Conservation (phyloP, 2,329 filamentous ascomycete species). For the Periconia macrospinosa region DNA sequence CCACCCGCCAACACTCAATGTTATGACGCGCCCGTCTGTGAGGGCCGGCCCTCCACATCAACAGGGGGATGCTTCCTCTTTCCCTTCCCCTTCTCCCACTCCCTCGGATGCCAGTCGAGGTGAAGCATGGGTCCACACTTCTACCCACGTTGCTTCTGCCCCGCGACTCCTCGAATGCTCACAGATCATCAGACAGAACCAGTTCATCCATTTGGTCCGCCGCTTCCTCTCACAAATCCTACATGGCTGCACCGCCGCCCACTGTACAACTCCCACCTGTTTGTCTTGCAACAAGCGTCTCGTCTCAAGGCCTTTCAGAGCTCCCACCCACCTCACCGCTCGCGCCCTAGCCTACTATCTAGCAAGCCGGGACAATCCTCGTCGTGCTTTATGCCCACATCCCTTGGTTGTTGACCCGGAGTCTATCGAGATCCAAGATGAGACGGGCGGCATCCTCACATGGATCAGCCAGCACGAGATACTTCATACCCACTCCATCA, state of each 20-base stretch:
- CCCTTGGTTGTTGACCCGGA: slow-evolving; percentile 37
- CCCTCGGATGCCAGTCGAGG: too few relatives aligned
- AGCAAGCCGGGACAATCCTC: slow-evolving; percentile 77
- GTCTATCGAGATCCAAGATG: slow-evolving; percentile 24
- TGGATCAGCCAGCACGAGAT: background rate
- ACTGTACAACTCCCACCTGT: slow-evolving; percentile 76
- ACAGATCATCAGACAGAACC: slow-evolving; percentile 28
- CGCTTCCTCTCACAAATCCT: slow-evolving; percentile 77
- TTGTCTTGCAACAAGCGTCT: slow-evolving; percentile 74
- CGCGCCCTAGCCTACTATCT: slow-evolving; percentile 79
- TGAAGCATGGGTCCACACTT: slow-evolving; percentile 1
- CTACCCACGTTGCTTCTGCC: slow-evolving; percentile 27
- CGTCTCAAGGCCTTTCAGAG: slow-evolving; percentile 69
- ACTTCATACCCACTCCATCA: slow-evolving; percentile 9
- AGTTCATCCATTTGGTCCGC: slow-evolving; percentile 37
- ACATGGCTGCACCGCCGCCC: slow-evolving; percentile 70
- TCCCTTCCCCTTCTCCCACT: too few relatives aligned
- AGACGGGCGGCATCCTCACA: slow-evolving; percentile 4
- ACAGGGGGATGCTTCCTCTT: too few relatives aligned
- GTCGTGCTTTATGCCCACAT: slow-evolving; percentile 67
- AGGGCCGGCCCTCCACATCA: background rate
- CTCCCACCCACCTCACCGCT: slow-evolving; percentile 80
- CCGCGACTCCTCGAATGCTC: slow-evolving; percentile 33
- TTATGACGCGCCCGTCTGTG: background rate
- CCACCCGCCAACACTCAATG: background rate